Percentiles rank a stretch among this genome's conserved stretches.
Evolutionary conservation across 768 basidiomycete species (phyloP).

Genomic region (Antrodiella citrinella): DNA sequence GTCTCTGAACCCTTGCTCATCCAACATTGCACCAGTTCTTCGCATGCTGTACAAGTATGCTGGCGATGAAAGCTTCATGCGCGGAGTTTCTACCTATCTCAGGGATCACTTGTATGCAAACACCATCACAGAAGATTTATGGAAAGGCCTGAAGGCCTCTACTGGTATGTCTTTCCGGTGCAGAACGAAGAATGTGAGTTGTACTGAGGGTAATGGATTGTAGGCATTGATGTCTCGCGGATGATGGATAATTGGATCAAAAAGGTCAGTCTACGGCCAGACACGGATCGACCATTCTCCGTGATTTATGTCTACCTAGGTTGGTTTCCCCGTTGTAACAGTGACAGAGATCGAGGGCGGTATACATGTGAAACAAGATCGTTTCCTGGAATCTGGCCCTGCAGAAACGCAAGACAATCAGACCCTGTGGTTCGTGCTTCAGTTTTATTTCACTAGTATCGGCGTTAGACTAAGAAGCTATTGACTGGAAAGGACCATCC

Average conservation of each 20-base stretch:
- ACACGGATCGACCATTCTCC: background rate
- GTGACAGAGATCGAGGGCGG: conserved; percentile 69
- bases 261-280: conserved; percentile 35
- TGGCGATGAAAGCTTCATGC: conserved; percentile 82
- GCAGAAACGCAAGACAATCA: background rate
- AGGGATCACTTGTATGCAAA: conserved; percentile 83
- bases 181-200: too few relatives aligned
- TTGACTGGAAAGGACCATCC: background rate
- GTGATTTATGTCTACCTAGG: conserved; percentile 24
- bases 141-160: conserved; percentile 75
- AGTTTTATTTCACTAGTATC: background rate
- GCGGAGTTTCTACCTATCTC: conserved; percentile 86
- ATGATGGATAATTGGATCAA: conserved; percentile 91
- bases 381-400: conserved; percentile 79
- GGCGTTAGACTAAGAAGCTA: background rate
- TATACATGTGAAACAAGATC: conserved; percentile 76
- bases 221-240: conserved; percentile 56
- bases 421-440: background rate
- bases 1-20: background rate
- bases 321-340: conserved; percentile 84
- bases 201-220: background rate
- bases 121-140: conserved; percentile 79
- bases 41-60: conserved; percentile 89
- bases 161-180: conserved; percentile 36
- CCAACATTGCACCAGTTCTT: conserved; percentile 43